Conservation (phyloP, 2,329 filamentous ascomycete genomes). For the Colletotrichum tofieldiae region DNA sequence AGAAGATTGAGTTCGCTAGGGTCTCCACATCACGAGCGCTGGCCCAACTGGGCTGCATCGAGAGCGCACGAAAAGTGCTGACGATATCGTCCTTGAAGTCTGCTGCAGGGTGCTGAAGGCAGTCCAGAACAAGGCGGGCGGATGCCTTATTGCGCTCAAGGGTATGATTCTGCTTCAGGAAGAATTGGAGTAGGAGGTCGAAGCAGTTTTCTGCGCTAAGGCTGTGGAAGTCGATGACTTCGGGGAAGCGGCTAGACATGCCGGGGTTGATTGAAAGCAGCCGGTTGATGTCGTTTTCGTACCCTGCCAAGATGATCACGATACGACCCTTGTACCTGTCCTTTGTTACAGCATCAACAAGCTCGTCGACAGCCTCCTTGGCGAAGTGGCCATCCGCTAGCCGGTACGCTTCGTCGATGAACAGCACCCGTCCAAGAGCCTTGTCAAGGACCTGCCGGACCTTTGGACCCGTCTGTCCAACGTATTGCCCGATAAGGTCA, state of each 20-base stretch:
- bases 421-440: constrained; percentile 76
- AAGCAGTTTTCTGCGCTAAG: constrained; percentile 62
- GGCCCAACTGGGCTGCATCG: constrained; percentile 68
- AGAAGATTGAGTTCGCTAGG: constrained; percentile 67
- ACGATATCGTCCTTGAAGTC: constrained; percentile 47
- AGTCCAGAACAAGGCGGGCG: constrained; percentile 47
- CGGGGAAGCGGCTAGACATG: constrained; percentile 76
- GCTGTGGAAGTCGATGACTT: constrained; percentile 69
- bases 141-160: constrained; percentile 43
- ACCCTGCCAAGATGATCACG: constrained; percentile 79
- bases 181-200: constrained; percentile 55
- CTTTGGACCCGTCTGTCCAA: constrained; percentile 80
- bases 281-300: constrained; percentile 75
- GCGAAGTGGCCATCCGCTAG: constrained; percentile 72
- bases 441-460: constrained; percentile 73
- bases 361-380: constrained; percentile 69
- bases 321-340: constrained; percentile 71
- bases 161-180: constrained; percentile 50
- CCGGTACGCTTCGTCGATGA: constrained; percentile 82
- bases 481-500: constrained; percentile 77
- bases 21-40: constrained; percentile 75
- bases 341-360: constrained; percentile 69
- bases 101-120: constrained; percentile 42
- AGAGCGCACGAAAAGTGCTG: constrained; percentile 58
- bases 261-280: constrained; percentile 75